phyloP scores from a whole-genome alignment of 768 basidiomycete genomes.

The Termitomyces sp. region DNA sequence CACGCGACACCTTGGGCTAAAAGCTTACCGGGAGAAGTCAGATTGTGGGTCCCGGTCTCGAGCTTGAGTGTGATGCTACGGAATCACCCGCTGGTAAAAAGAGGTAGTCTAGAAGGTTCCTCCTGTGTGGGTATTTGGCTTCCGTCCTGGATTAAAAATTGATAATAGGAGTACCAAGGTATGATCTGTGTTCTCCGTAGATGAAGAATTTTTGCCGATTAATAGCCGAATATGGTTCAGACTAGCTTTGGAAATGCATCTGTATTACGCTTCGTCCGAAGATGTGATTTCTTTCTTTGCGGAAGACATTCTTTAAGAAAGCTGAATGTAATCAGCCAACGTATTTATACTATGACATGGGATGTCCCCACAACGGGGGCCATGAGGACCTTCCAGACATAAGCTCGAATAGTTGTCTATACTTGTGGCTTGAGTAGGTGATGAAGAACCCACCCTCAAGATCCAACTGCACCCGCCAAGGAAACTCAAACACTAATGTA shows the following conservation, averaged over 20 bases:
- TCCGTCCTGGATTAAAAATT: too few species aligned
- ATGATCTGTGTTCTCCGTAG: neutral
- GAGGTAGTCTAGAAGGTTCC: neutral
- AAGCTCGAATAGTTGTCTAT: neutral
- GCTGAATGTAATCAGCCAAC: too few species aligned
- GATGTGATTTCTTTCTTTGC: neutral
- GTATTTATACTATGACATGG: neutral
- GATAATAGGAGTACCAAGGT: too few species aligned
- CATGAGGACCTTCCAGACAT: neutral
- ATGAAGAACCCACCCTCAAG: neutral
- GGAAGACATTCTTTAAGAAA: neutral
- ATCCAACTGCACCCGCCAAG: neutral
- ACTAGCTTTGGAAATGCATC: too few species aligned
- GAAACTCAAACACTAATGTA: neutral
- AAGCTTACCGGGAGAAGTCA: neutral
- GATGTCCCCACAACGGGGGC: neutral
- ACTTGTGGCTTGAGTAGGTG: neutral
- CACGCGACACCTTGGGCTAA: neutral
- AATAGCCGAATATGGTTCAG: neutral
- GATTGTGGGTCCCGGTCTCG: neutral
- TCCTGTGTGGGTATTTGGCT: neutral
- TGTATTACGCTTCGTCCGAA: neutral
- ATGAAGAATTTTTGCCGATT: neutral
- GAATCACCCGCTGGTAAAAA: neutral
- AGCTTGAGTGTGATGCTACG: neutral